phyloP scores from a whole-genome alignment of 371 early-diverging fungal species.

The Entomophthora muscae region DNA sequence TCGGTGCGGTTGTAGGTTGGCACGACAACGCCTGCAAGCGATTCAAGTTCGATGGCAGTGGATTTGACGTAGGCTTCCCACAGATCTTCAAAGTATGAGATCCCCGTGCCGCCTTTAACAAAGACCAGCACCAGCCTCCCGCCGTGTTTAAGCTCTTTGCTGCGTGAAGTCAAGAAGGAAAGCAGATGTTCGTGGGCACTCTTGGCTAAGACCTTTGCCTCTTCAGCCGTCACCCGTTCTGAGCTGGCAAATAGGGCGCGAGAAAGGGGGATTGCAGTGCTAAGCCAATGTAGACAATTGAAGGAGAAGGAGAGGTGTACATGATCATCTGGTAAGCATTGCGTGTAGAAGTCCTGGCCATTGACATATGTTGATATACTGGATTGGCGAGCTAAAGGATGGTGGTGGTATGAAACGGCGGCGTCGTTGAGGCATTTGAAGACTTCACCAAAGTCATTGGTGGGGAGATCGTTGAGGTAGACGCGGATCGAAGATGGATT shows the following conservation, averaged over 20 bases:
- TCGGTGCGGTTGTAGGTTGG: neutral
- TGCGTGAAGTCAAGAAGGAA: neutral
- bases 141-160: neutral
- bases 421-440: slow-evolving; percentile 5
- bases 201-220: neutral
- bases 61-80: neutral
- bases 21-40: neutral
- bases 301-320: slow-evolving; percentile 3
- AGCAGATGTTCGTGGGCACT: neutral
- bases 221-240: neutral
- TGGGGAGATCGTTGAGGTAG: slow-evolving; percentile 6
- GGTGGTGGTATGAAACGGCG: neutral
- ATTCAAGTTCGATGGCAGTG: neutral
- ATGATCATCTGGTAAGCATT: neutral
- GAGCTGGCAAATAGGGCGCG: neutral
- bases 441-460: slow-evolving; percentile 6
- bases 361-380: neutral
- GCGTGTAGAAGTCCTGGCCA: neutral
- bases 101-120: neutral
- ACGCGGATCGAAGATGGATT: neutral
- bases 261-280: neutral
- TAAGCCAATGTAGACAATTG: neutral
- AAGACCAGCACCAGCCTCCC: neutral
- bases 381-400: neutral
- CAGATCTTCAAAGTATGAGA: neutral